Base-by-base conservation (phyloP, 208 protist species). In the Acanthamoeba triangularis region DNA sequence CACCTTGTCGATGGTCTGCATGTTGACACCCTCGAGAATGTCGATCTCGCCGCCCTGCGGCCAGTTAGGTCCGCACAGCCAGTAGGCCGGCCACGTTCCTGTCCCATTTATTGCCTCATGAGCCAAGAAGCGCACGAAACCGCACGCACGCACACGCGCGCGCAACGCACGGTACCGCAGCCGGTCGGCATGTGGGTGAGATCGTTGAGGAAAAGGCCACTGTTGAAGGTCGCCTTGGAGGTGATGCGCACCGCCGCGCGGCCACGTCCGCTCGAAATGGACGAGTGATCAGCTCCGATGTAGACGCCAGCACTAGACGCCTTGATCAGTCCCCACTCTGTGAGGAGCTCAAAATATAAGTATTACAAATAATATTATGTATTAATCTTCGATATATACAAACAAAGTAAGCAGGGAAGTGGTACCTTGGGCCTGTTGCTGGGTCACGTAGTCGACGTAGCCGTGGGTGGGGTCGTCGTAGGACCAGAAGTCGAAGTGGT, bases 401-500 rank as follows among this genome's bases (percentile, higher is more conserved):
- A 76, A 76, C 7, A 7, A 63, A 72, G 33, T 37, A 82, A 82
- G 49, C 37, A 82, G 7, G 8, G 7, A 74, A 28, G n/a, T 82
- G 10, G 10, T n/a, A 82, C 74, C 74, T 82, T 82, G 37, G n/a
- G 74, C 74, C 30, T 82, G 74, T 35, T 82, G 11, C 18, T 35
- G 33, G 23, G 74, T 82, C 35, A 82, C 74, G 41, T 82, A 82
- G 74, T 82, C 74, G 41, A 82, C 74, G 74, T 82, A 82, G 74
- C 74, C 74, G 74, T 82, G 18, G 74, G 74, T 82, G 74, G 74
- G 74, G 41, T 82, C 74, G 74, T 82, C 30, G 11, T 25, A 13
- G 35, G 74, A 82, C 74, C 74, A 82, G 74, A 82, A 82, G 74
- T 82, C 74, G 11, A 82, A 82, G 74, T 82, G 16, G 74, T 82